These are phyloP conservation scores for Comarum palustre DNA, from an alignment of 306 rosid species.

Conservation along the genomic window DNA sequence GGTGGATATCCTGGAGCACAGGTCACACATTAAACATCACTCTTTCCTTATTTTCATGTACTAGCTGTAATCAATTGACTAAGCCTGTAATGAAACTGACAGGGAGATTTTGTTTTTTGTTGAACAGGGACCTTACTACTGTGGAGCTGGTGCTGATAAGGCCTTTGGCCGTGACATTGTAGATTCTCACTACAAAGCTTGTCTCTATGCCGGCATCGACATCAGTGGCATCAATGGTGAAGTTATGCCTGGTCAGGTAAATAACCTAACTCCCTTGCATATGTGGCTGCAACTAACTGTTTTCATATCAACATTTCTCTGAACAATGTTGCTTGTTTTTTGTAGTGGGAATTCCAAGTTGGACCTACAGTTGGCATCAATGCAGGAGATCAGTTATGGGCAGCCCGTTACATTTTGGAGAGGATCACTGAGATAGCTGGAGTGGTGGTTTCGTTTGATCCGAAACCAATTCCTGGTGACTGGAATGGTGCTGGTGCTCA, in stretches of 20 bases:
- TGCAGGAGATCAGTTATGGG: constrained; percentile 21
- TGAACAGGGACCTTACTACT: constrained; percentile 44
- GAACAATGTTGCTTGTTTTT: not conserved
- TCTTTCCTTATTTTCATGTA: not conserved
- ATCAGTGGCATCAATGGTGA: constrained; percentile 71
- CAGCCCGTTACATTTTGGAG: constrained; percentile 24
- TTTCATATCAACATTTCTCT: not conserved
- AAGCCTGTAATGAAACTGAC: not conserved
- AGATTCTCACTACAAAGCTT: constrained; percentile 68
- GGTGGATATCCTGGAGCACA: constrained; percentile 64
- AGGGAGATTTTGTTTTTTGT: not conserved
- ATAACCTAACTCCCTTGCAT: not conserved
- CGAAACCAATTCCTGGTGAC: constrained; percentile 18
- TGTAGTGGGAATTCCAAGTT: constrained; percentile 23
- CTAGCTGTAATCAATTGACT: not conserved
- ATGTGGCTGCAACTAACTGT: not conserved
- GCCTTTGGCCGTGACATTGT: constrained; percentile 73
- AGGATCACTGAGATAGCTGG: constrained; percentile 22
- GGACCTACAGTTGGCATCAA: constrained; percentile 17
- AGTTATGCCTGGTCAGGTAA: constrained; percentile 73
- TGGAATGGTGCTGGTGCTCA: constrained; percentile 28
- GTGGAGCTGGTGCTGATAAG: constrained; percentile 67
- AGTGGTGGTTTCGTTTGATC: constrained; percentile 21
- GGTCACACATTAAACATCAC: not conserved
- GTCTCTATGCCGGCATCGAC: constrained; percentile 60